These are phyloP conservation scores for Basipetospora chlamydospora DNA, from an alignment of 2,329 filamentous ascomycete genomes.

Conservation along the genomic window DNA sequence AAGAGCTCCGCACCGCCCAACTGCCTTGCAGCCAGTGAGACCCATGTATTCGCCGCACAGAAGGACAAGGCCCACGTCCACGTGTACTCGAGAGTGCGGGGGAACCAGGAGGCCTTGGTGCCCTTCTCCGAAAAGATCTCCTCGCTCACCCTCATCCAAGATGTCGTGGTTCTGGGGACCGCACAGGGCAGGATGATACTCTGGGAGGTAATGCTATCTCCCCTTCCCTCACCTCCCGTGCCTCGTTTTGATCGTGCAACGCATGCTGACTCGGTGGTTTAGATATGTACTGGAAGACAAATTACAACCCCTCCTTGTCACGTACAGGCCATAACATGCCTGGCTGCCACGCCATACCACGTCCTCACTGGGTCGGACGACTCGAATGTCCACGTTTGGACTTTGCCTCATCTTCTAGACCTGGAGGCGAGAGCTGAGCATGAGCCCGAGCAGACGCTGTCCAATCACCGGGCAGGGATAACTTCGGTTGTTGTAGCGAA, in stretches of 20 bases:
- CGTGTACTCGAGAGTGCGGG: slow-evolving; percentile 73
- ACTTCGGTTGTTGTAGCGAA: slow-evolving; percentile 50
- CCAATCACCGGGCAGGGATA: slow-evolving; percentile 61
- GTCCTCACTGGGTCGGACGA: slow-evolving; percentile 70
- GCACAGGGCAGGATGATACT: slow-evolving; percentile 72
- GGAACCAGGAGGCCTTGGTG: slow-evolving; percentile 76
- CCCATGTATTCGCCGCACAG: slow-evolving; percentile 85
- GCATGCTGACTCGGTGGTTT: slow-evolving; percentile 10
- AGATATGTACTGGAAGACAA: slow-evolving; percentile 63
- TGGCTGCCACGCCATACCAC: slow-evolving; percentile 58
- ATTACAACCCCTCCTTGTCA: slow-evolving; percentile 64
- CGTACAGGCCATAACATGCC: slow-evolving; percentile 63
- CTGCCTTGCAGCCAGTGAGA: slow-evolving; percentile 63
- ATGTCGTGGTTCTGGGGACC: slow-evolving; percentile 68
- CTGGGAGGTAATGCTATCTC: slow-evolving; percentile 61
- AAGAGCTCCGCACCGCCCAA: slow-evolving; percentile 74
- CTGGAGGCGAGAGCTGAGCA: slow-evolving; percentile 36
- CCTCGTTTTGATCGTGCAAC: not conserved
- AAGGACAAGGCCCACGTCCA: slow-evolving; percentile 83
- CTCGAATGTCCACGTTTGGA: slow-evolving; percentile 88
- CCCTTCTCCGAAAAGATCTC: slow-evolving; percentile 79
- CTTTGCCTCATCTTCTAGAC: slow-evolving; percentile 57
- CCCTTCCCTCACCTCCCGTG: slow-evolving; percentile 8
- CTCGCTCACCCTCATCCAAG: slow-evolving; percentile 56
- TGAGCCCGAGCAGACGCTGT: slow-evolving; percentile 64